phyloP scores from a whole-genome alignment of 176 grass and related monocot genomes.

The Carex myosuroides region DNA sequence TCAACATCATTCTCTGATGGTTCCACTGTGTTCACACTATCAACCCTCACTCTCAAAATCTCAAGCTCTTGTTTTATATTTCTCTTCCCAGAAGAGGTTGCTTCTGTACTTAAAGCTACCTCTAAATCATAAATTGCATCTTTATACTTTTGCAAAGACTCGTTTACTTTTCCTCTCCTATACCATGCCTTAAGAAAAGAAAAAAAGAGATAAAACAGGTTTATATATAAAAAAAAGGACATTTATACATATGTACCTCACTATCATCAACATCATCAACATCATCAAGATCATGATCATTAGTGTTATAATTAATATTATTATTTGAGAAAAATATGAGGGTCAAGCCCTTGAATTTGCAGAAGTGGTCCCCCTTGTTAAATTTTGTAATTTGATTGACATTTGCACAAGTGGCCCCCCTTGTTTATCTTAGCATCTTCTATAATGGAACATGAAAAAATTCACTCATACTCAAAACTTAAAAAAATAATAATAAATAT shows the following conservation, averaged over 20 bases:
- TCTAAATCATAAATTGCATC: constrained; percentile 65
- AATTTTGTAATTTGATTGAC: neutral
- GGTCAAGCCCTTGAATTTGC: neutral
- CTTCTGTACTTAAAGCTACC: constrained; percentile 58
- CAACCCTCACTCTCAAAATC: constrained; percentile 22
- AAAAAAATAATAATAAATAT: too few relatives aligned
- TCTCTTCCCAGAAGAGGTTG: constrained; percentile 49
- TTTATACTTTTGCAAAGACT: constrained; percentile 51
- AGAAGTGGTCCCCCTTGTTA: too few relatives aligned
- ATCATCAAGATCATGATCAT: neutral
- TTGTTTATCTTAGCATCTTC: too few relatives aligned
- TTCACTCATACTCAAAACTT: too few relatives aligned
- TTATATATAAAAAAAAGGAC: neutral
- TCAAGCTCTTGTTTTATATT: constrained; percentile 64
- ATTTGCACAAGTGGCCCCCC: neutral
- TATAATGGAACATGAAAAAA: too few relatives aligned
- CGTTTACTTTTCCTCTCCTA: constrained; percentile 80
- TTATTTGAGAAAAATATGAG: neutral
- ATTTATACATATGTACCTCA: neutral
- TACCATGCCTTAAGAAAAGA: constrained; percentile 69
- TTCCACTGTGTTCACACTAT: constrained; percentile 20
- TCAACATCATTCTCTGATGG: constrained; percentile 27
- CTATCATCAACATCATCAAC: too few relatives aligned
- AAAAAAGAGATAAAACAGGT: neutral
- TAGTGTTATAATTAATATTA: neutral